These are phyloP conservation scores for Botryosphaeria dothidea DNA, from an alignment of 2,329 filamentous ascomycete species.

Conservation along the genomic window DNA sequence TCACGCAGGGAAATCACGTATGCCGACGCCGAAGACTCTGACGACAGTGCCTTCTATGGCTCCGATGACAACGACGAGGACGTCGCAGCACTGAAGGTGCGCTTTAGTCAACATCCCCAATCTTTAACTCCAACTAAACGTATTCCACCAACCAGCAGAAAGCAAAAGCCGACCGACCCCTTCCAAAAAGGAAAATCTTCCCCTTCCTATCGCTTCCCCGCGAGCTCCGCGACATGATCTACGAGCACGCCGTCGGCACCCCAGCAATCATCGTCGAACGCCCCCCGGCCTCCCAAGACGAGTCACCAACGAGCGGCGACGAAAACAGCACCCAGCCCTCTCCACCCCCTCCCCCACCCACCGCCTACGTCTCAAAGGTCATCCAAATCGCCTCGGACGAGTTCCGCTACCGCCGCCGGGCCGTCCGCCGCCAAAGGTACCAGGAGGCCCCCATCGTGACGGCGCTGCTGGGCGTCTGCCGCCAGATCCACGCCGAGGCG, in stretches of 20 bases:
- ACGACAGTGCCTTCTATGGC: conserved; percentile 7
- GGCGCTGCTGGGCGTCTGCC: conserved; percentile 30
- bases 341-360: too few species aligned
- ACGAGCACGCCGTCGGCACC: conserved; percentile 30
- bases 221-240: conserved; percentile 38
- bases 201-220: conserved; percentile 36
- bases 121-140: not conserved
- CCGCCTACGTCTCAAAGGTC: not conserved
- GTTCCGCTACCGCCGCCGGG: conserved; percentile 7
- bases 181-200: conserved; percentile 35
- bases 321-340: too few species aligned
- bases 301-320: too few species aligned
- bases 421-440: not conserved
- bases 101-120: not conserved
- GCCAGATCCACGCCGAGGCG: conserved; percentile 33
- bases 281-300: too few species aligned
- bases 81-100: not conserved
- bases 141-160: not conserved
- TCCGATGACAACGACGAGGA: not conserved
- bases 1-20: not conserved
- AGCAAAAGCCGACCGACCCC: conserved; percentile 15
- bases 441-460: conserved; percentile 23
- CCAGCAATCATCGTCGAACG: conserved; percentile 27
- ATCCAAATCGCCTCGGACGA: not conserved
- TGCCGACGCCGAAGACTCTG: not conserved